Conservation (phyloP, 2,329 filamentous ascomycete genomes). For the Tolypocladium sp. region DNA sequence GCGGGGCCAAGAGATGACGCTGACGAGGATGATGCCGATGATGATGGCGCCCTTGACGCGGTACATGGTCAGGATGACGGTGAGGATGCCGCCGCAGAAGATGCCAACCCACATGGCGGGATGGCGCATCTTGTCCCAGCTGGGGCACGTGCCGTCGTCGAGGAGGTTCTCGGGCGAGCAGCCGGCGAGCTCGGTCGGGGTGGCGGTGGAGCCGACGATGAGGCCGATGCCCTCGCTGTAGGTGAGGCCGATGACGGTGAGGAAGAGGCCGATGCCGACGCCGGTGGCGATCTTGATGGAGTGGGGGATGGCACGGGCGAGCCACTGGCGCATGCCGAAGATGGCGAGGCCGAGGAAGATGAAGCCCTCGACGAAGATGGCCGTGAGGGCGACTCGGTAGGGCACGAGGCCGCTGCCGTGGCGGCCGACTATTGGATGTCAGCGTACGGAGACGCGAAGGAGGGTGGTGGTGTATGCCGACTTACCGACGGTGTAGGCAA, state of each 20-base stretch:
- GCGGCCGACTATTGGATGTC: constrained; percentile 47
- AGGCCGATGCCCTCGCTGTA: constrained; percentile 78
- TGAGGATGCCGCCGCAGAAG: constrained; percentile 76
- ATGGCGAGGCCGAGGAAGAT: constrained; percentile 75
- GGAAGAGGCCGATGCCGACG: constrained; percentile 77
- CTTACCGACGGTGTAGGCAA: constrained; percentile 55
- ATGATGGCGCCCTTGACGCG: constrained; percentile 83
- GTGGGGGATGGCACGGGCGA: constrained; percentile 71
- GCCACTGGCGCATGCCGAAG: constrained; percentile 77
- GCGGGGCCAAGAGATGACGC: constrained; percentile 82
- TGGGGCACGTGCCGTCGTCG: constrained; percentile 48
- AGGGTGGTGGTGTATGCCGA: constrained; percentile 10
- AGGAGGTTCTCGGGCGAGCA: constrained; percentile 41
- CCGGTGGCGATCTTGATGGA: constrained; percentile 83
- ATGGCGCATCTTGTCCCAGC: constrained; percentile 65
- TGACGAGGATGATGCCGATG: constrained; percentile 71
- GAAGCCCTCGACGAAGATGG: constrained; percentile 82
- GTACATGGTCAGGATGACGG: constrained; percentile 74
- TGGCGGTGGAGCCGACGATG: constrained; percentile 57
- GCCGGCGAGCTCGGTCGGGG: constrained; percentile 67
- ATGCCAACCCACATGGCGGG: constrained; percentile 83
- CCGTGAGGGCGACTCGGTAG: constrained; percentile 69
- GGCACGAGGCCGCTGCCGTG: constrained; percentile 66
- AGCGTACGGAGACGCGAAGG: not conserved
- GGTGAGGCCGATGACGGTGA: constrained; percentile 66